A percentile compares a stretch with the other conserved stretches of the same genome.
Conservation (phyloP, 2,329 filamentous ascomycete genomes). For the Juglanconis sp. region DNA sequence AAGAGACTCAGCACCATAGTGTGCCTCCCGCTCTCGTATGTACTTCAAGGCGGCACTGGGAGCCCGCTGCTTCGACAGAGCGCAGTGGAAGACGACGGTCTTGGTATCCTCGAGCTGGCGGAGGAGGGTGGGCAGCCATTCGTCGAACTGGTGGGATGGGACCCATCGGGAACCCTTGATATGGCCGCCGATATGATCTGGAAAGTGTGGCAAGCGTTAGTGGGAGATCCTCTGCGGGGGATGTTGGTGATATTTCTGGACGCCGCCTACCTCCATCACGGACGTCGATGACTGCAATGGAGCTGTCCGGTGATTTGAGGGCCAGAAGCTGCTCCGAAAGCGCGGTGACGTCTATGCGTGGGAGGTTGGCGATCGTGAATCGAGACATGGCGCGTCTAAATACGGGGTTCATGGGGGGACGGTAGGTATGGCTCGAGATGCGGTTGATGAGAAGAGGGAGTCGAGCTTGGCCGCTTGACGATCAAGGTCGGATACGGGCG, state of each 20-base stretch:
- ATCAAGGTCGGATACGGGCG: neutral
- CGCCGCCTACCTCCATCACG: constrained; percentile 67
- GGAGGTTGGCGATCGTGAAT: constrained; percentile 52
- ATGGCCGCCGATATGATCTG: constrained; percentile 88
- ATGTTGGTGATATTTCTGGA: neutral
- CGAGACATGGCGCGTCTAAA: constrained; percentile 17
- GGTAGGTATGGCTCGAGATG: neutral
- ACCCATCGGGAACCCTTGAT: constrained; percentile 75
- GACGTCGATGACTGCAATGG: constrained; percentile 79
- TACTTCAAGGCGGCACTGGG: constrained; percentile 82
- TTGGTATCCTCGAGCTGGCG: constrained; percentile 73
- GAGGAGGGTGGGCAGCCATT: constrained; percentile 76
- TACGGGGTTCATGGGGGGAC: constrained; percentile 8
- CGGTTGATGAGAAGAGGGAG: neutral
- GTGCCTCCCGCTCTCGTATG: constrained; percentile 63
- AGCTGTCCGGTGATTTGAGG: constrained; percentile 37
- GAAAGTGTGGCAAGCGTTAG: neutral
- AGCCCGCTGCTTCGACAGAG: constrained; percentile 84
- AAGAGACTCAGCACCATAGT: constrained; percentile 27
- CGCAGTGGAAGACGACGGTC: constrained; percentile 90
- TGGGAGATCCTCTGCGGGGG: neutral
- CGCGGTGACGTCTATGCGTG: constrained; percentile 65
- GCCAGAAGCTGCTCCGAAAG: constrained; percentile 64
- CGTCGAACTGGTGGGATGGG: constrained; percentile 70
- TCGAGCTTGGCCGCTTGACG: neutral